These are phyloP conservation scores for Talaromyces islandicus DNA, from an alignment of 2,329 filamentous ascomycete genomes.

Conservation along the genomic window DNA sequence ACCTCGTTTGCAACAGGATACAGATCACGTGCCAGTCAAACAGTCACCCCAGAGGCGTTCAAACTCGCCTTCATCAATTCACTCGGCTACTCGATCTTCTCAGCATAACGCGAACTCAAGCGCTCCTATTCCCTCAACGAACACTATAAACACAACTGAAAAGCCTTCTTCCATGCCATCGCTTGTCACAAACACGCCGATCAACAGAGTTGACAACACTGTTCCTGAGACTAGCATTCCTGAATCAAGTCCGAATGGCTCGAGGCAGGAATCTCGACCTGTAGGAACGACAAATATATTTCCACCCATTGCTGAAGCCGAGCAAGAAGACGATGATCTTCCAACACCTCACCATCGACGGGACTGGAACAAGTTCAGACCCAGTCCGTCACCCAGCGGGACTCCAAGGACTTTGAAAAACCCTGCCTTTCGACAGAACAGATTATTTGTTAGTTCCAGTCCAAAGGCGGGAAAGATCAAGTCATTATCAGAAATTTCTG, in stretches of 20 bases:
- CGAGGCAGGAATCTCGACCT: not conserved
- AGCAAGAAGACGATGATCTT: conserved; percentile 33
- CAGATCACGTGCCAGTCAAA: not conserved
- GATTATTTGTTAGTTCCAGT: conserved; percentile 28
- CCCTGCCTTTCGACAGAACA: conserved; percentile 13
- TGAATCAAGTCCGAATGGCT: conserved; percentile 30
- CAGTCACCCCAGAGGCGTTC: not conserved
- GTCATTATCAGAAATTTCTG: conserved; percentile 37
- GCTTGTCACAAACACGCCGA: conserved; percentile 34
- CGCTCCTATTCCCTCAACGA: not conserved
- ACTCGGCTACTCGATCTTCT: conserved; percentile 18
- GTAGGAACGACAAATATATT: not conserved
- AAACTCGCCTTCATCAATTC: conserved; percentile 14
- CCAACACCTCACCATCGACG: conserved; percentile 22
- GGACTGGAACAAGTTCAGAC: not conserved
- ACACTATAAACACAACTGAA: conserved; percentile 10
- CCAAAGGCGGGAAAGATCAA: conserved; percentile 32
- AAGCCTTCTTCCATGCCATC: conserved; percentile 35
- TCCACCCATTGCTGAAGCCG: conserved; percentile 13
- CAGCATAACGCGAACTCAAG: not conserved
- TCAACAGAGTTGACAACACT: conserved; percentile 21
- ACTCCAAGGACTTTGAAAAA: conserved; percentile 15
- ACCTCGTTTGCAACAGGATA: not conserved
- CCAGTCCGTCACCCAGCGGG: conserved; percentile 15
- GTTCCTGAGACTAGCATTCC: conserved; percentile 30